Evolutionary conservation across 2,329 filamentous ascomycete species (phyloP).

Genomic region (Trichophyton benhamiae): DNA sequence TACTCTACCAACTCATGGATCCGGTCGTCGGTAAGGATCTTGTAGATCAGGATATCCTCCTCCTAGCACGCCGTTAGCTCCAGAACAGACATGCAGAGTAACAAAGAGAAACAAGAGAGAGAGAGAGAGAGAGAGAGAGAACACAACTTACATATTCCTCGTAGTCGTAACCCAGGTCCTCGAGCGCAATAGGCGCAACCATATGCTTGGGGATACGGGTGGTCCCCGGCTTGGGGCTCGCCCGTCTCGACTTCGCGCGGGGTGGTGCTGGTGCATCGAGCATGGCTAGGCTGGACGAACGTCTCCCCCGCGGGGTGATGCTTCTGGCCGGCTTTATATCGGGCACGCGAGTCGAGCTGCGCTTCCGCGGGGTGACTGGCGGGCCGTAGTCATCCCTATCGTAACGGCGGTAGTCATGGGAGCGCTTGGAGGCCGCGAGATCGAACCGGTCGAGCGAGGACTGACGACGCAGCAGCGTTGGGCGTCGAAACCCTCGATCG

Average conservation of each 20-base stretch:
- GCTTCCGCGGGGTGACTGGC: slow-evolving; percentile 39
- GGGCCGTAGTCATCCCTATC: slow-evolving; percentile 26
- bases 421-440: slow-evolving; percentile 51
- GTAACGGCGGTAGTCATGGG: slow-evolving; percentile 28
- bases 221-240: slow-evolving; percentile 72
- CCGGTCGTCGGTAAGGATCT: slow-evolving; percentile 76
- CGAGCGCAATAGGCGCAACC: slow-evolving; percentile 67
- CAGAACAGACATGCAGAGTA: not conserved
- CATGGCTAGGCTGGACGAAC: slow-evolving; percentile 12
- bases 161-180: slow-evolving; percentile 75
- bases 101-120: not conserved
- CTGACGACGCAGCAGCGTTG: slow-evolving; percentile 62
- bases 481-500: slow-evolving; percentile 23
- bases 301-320: slow-evolving; percentile 14
- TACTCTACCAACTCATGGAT: slow-evolving; percentile 80
- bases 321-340: slow-evolving; percentile 43
- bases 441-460: slow-evolving; percentile 88
- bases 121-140: not conserved
- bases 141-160: slow-evolving; percentile 63
- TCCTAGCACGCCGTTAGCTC: slow-evolving; percentile 43
- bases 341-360: slow-evolving; percentile 28
- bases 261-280: slow-evolving; percentile 16
- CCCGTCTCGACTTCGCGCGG: slow-evolving; percentile 28
- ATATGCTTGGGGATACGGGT: slow-evolving; percentile 73
- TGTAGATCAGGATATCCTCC: slow-evolving; percentile 66